Conservation (phyloP, 768 basidiomycete species). For the Xerocomus brunneocitrinus region DNA sequence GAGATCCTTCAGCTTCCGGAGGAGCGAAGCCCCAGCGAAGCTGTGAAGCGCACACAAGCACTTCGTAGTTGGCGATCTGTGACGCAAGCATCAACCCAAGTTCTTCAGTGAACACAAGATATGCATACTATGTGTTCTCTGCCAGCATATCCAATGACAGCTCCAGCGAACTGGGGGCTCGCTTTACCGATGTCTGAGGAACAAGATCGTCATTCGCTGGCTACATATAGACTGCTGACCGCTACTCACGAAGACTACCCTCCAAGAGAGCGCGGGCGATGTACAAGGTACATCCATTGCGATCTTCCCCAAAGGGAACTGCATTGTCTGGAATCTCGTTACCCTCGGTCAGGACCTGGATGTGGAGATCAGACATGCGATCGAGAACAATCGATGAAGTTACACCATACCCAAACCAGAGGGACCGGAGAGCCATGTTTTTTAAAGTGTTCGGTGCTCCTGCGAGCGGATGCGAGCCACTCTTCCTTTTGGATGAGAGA, state of each 20-base stretch:
- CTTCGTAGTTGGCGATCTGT: constrained; percentile 31
- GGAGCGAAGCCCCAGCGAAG: constrained; percentile 29
- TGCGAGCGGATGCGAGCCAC: constrained; percentile 28
- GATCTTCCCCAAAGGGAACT: constrained; percentile 31
- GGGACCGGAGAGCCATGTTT: constrained; percentile 26
- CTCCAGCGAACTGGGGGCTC: constrained; percentile 28
- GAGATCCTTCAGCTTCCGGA: constrained; percentile 5
- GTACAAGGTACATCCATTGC: constrained; percentile 25
- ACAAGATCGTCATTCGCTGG: not conserved
- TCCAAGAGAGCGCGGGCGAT: constrained; percentile 31
- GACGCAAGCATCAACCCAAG: not conserved
- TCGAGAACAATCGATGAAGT: not conserved
- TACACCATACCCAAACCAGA: constrained; percentile 27
- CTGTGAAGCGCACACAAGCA: constrained; percentile 34
- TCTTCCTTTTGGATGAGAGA: constrained; percentile 22
- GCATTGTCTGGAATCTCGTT: constrained; percentile 33
- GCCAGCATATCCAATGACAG: constrained; percentile 31
- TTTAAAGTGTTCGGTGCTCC: constrained; percentile 28
- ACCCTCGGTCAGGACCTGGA: constrained; percentile 28
- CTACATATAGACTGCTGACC: not conserved
- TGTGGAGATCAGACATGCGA: not conserved
- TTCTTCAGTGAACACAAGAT: not conserved
- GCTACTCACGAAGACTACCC: constrained; percentile 26
- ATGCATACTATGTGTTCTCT: constrained; percentile 30
- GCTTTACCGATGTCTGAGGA: constrained; percentile 34